A percentile compares a stretch with the other conserved stretches of the same genome.
phyloP scores from a whole-genome alignment of 2,329 filamentous ascomycete species.

The Boeremia lycopersici region DNA sequence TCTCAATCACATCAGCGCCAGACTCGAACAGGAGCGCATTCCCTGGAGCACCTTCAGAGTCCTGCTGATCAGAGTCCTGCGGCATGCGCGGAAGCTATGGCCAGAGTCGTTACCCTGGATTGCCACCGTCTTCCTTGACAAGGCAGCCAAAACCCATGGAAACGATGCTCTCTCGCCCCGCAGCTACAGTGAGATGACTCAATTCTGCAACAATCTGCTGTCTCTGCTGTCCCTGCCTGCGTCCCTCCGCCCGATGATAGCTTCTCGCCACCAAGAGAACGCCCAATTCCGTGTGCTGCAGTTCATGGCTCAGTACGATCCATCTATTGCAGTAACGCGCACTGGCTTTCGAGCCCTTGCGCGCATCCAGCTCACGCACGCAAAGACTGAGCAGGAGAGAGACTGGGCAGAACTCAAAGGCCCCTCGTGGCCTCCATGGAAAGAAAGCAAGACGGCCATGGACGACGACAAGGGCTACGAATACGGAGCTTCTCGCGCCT shows the following conservation, averaged over 20 bases:
- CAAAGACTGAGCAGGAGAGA: conserved; percentile 61
- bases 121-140: conserved; percentile 31
- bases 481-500: conserved; percentile 63
- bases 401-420: conserved; percentile 66
- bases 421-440: conserved; percentile 69
- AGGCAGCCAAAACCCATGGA: conserved; percentile 30
- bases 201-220: conserved; percentile 58
- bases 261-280: conserved; percentile 57
- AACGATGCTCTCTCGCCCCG: conserved; percentile 1
- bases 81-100: conserved; percentile 39
- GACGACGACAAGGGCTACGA: conserved; percentile 63
- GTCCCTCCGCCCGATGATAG: conserved; percentile 56
- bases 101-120: conserved; percentile 42
- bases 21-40: conserved; percentile 21
- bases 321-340: conserved; percentile 61
- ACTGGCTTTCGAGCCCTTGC: conserved; percentile 63
- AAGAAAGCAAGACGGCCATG: conserved; percentile 65
- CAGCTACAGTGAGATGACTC: conserved; percentile 36
- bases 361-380: conserved; percentile 62
- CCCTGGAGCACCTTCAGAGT: conserved; percentile 33
- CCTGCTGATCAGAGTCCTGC: conserved; percentile 32
- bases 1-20: conserved; percentile 32
- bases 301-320: conserved; percentile 61
- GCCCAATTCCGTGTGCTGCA: conserved; percentile 63
- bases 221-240: conserved; percentile 56